Conservation (phyloP, 768 basidiomycete species). For the Mycena sanguinolenta region DNA sequence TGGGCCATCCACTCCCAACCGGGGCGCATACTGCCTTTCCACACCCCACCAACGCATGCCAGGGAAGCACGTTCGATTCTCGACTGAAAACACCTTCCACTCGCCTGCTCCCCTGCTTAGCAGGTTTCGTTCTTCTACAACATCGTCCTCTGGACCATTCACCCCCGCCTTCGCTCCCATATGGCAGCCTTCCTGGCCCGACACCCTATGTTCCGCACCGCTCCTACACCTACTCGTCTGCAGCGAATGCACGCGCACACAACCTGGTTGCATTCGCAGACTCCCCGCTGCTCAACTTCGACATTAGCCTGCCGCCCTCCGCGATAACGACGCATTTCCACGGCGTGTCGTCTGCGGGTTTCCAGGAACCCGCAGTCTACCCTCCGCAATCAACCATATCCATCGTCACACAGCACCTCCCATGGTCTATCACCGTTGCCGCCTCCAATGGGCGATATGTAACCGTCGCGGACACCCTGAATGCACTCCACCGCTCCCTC, state of each 20-base stretch:
- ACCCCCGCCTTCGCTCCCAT: conserved; percentile 22
- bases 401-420: conserved; percentile 29
- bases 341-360: conserved; percentile 7
- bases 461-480: conserved; percentile 54
- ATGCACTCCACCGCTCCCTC: conserved; percentile 50
- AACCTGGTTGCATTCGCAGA: conserved; percentile 15
- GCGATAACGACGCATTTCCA: conserved; percentile 16
- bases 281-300: conserved; percentile 15
- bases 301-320: conserved; percentile 22
- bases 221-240: conserved; percentile 6
- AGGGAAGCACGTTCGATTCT: conserved; percentile 23
- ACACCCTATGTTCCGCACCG: conserved; percentile 20
- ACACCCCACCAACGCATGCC: conserved; percentile 13
- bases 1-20: too few relatives aligned
- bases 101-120: conserved; percentile 20
- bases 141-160: conserved; percentile 11
- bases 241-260: conserved; percentile 12
- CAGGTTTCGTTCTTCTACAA: neutral
- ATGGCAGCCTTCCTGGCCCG: conserved; percentile 22
- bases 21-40: neutral
- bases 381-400: conserved; percentile 26
- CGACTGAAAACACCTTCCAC: conserved; percentile 18
- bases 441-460: conserved; percentile 40
- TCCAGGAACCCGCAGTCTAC: conserved; percentile 32
- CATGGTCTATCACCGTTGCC: conserved; percentile 38